These are phyloP conservation scores for Leccinum pachyderme DNA, from an alignment of 1,284 basidiomycete species.

Conservation along the genomic window DNA sequence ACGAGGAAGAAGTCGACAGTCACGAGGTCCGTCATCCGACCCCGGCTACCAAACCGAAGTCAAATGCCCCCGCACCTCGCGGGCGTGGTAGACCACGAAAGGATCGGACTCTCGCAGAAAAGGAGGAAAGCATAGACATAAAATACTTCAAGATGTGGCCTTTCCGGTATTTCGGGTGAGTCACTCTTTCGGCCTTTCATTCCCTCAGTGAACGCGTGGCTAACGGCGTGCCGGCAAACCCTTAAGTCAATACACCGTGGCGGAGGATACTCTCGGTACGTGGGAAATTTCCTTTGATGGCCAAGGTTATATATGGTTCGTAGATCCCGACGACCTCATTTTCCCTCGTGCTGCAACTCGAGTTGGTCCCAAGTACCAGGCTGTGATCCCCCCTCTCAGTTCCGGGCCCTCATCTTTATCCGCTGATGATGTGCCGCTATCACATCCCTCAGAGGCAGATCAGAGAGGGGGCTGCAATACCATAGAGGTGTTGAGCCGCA, in stretches of 20 bases:
- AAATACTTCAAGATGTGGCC: conserved; percentile 93
- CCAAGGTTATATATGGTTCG: conserved; percentile 24
- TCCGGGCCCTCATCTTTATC: conserved; percentile 35
- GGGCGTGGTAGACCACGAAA: conserved; percentile 73
- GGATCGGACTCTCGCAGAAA: conserved; percentile 63
- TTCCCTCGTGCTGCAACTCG: conserved; percentile 90
- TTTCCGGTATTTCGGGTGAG: conserved; percentile 94
- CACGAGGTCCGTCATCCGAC: conserved; percentile 59
- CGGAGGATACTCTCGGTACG: conserved; percentile 86
- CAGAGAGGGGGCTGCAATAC: conserved; percentile 77
- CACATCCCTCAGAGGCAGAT: conserved; percentile 29
- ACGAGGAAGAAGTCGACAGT: conserved; percentile 85
- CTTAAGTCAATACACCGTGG: conserved; percentile 80
- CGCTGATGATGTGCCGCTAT: conserved; percentile 27
- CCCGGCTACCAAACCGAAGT: conserved; percentile 55
- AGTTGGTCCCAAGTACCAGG: conserved; percentile 86
- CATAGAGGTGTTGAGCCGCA: conserved; percentile 64
- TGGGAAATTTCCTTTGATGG: conserved; percentile 24
- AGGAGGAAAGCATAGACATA: conserved; percentile 73
- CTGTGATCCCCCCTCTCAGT: conserved; percentile 48
- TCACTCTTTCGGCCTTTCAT: conserved; percentile 7
- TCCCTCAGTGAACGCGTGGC: conserved; percentile 6
- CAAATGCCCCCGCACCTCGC: conserved; percentile 64
- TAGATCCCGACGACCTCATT: conserved; percentile 92
- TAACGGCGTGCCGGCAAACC: conserved; percentile 14